Evolutionary conservation across 2,329 filamentous ascomycete genomes (phyloP), one percentile per base, ranked within the genome.

Genomic region (Scedosporium boydii): DNA sequence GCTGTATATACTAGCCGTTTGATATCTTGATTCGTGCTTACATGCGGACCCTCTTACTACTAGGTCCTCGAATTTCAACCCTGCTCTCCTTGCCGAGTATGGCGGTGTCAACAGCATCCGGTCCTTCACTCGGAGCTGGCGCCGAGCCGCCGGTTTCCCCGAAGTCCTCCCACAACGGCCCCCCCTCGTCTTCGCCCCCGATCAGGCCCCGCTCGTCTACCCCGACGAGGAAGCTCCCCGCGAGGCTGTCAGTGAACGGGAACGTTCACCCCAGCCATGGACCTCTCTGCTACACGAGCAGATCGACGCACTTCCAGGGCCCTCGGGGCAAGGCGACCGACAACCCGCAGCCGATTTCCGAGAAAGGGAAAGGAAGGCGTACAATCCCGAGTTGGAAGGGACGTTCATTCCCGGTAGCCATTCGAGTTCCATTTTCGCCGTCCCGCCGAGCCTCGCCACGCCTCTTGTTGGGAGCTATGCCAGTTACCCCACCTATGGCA

Each of bases 101-200:
- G 95, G 93, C 66, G 93, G 93, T 59, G 88, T 93, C 65, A 98
- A 98, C 78, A 96, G 90, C 74, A 89, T 98, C 69, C 88, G 95
- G 70, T 96, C 93, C 70, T 98, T 98, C 72, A 90, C 93, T 55
- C 85, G 89, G 64, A 96, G 91, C 68, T 96, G 92, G 89, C 91
- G 93, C 75, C 87, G 93, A 72, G 93, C 93, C 44, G 91, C 92
- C 27, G 88, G 83, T 63, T 98, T 98, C 74, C 84, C 86, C 66
- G 93, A 97, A 73, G 90, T 96, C 67, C 87, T 95, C 41, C 91
- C 91, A 4, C 87, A 90, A 62, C 85, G 87, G 16, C 86, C 87
- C 14, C 88, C 90, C 41, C 91, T 96, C 71, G 80, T 90, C 61
- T 82, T 86, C 65, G 81, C 82, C 2, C 79, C 83, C 51, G 84